Percentiles rank a stretch among this genome's conserved stretches.
phyloP scores from a whole-genome alignment of 495 filamentous ascomycete genomes.

The Tuber umbilicatum region DNA sequence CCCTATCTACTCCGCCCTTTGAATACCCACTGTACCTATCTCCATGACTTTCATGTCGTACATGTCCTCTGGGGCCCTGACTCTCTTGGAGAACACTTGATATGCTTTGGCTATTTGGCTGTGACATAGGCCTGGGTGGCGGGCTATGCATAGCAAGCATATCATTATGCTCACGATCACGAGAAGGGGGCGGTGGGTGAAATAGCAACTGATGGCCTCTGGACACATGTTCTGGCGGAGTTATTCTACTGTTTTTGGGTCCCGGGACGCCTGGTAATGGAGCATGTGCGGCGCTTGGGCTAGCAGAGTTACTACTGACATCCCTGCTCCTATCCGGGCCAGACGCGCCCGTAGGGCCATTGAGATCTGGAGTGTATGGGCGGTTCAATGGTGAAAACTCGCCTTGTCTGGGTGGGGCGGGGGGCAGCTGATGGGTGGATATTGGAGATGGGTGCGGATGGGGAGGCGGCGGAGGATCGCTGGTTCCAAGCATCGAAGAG shows the following conservation, averaged over 20 bases:
- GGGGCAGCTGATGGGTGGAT: constrained; percentile 52
- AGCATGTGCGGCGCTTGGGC: constrained; percentile 43
- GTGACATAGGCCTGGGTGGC: constrained; percentile 38
- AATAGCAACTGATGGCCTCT: constrained; percentile 49
- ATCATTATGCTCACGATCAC: constrained; percentile 29
- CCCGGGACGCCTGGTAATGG: constrained; percentile 27
- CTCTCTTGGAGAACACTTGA: constrained; percentile 35
- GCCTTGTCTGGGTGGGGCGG: constrained; percentile 50
- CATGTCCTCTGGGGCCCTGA: constrained; percentile 14
- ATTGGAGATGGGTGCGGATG: constrained; percentile 49
- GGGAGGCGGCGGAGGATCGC: constrained; percentile 53
- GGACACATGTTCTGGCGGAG: constrained; percentile 53
- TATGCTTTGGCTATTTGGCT: constrained; percentile 28
- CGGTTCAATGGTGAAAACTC: constrained; percentile 60
- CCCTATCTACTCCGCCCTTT: neutral
- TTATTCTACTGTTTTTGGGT: constrained; percentile 40
- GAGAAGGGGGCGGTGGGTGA: constrained; percentile 36
- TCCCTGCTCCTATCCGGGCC: constrained; percentile 45
- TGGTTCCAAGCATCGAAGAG: constrained; percentile 66
- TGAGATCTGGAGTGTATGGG: constrained; percentile 68
- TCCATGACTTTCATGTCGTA: constrained; percentile 15
- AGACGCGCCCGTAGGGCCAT: constrained; percentile 44
- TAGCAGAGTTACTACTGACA: constrained; percentile 48
- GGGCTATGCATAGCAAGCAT: constrained; percentile 31
- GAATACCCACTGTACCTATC: constrained; percentile 26